phyloP scores from a whole-genome alignment of 345 rosid species.

The Brassica carinata region DNA sequence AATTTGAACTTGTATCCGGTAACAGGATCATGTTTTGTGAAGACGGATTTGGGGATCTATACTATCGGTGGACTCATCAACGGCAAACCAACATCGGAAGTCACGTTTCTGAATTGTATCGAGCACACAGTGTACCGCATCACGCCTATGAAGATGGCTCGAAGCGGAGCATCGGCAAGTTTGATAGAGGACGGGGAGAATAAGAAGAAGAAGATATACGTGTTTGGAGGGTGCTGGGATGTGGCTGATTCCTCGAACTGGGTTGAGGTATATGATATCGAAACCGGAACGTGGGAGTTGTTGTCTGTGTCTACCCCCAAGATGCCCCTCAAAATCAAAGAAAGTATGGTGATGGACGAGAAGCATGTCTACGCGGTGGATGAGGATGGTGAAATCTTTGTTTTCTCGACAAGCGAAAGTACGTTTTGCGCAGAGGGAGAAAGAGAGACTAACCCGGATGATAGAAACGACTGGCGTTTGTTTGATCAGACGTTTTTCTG shows the following conservation, averaged over 20 bases:
- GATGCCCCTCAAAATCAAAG: not conserved
- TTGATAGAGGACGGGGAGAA: not conserved
- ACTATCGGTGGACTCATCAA: not conserved
- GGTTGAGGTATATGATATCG: not conserved
- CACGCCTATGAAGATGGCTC: not conserved
- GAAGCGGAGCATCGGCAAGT: not conserved
- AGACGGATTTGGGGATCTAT: not conserved
- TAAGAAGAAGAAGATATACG: not conserved
- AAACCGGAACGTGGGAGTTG: not conserved
- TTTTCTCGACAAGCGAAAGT: not conserved
- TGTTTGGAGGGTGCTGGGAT: constrained; percentile 1
- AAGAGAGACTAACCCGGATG: not conserved
- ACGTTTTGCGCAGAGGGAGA: no score
- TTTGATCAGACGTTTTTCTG: not conserved
- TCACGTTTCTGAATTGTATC: not conserved
- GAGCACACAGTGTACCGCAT: not conserved
- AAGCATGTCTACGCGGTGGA: not conserved
- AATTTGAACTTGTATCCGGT: no score
- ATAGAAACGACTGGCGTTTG: not conserved
- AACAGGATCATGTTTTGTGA: not conserved
- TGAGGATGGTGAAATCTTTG: constrained; percentile 1
- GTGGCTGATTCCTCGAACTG: not conserved
- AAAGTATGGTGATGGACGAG: not conserved
- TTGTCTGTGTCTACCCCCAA: not conserved
- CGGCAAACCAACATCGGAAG: not conserved